These are phyloP conservation scores for Priceomyces carsonii DNA, from an alignment of 805 yeast species.

Conservation along the genomic window DNA sequence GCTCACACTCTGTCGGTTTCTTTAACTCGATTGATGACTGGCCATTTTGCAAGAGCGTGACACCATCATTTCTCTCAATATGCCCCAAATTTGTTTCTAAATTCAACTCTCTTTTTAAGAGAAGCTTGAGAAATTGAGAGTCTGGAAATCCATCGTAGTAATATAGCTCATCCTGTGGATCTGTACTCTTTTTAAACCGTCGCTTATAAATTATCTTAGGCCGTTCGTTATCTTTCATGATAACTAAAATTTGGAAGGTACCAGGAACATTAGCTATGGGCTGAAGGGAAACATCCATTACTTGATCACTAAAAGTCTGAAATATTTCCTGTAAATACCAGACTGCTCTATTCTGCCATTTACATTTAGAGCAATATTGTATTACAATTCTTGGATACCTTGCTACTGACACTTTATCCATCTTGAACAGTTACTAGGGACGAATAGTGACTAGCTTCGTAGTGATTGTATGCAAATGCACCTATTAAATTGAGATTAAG, in stretches of 20 bases:
- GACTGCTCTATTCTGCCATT: constrained; percentile 85
- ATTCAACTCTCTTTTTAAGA: constrained; percentile 58
- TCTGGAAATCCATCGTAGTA: constrained; percentile 81
- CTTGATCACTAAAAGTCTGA: constrained; percentile 68
- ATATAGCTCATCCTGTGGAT: constrained; percentile 26
- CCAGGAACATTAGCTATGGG: constrained; percentile 27
- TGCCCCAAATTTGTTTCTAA: constrained; percentile 64
- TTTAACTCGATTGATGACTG: constrained; percentile 3
- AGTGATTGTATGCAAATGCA: too few species aligned
- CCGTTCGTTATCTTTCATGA: constrained; percentile 3
- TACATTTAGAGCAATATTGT: constrained; percentile 78
- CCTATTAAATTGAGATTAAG: too few species aligned
- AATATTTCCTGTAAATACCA: constrained; percentile 86
- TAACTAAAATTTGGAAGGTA: constrained; percentile 20
- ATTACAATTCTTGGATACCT: constrained; percentile 64
- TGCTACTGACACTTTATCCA: constrained; percentile 4
- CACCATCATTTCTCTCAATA: constrained; percentile 43
- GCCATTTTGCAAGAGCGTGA: constrained; percentile 5
- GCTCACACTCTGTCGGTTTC: constrained; percentile 14
- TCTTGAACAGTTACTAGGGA: too few species aligned
- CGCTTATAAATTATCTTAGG: constrained; percentile 49
- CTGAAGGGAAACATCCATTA: constrained; percentile 45
- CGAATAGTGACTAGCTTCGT: too few species aligned
- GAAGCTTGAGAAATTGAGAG: constrained; percentile 71
- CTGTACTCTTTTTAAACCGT: constrained; percentile 41